phyloP scores from a whole-genome alignment of 2,329 filamentous ascomycete species.

The Phialophora verrucosa region DNA sequence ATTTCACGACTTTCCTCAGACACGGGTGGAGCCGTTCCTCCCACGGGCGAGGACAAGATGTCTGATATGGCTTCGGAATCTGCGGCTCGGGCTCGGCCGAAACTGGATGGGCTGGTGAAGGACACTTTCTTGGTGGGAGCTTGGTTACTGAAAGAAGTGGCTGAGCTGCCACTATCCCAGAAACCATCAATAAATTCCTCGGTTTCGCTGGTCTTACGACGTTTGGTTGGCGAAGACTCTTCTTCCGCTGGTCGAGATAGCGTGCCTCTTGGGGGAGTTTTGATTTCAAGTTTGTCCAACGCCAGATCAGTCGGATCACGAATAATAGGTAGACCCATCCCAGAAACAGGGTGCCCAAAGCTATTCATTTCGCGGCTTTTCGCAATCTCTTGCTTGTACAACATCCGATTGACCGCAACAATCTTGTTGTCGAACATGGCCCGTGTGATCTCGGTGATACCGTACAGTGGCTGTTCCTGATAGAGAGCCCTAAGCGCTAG shows the following conservation, averaged over 20 bases:
- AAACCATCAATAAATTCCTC: neutral
- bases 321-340: neutral
- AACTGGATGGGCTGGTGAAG: neutral
- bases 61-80: neutral
- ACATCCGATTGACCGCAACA: conserved; percentile 10
- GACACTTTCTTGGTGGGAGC: neutral
- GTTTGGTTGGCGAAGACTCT: conserved; percentile 15
- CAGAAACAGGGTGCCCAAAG: neutral
- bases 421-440: conserved; percentile 3
- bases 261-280: neutral
- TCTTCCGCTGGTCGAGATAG: conserved; percentile 1
- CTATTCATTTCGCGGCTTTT: neutral
- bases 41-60: neutral
- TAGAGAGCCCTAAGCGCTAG: conserved; percentile 15
- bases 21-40: neutral
- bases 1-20: neutral
- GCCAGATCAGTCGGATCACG: neutral
- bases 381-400: neutral
- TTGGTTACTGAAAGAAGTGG: neutral
- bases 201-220: conserved; percentile 24
- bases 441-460: conserved; percentile 16
- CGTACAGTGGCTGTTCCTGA: conserved; percentile 4
- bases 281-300: neutral
- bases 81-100: neutral
- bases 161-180: neutral